Conservation (phyloP, 805 yeast genomes). For the Diddensiella transvaalensis region DNA sequence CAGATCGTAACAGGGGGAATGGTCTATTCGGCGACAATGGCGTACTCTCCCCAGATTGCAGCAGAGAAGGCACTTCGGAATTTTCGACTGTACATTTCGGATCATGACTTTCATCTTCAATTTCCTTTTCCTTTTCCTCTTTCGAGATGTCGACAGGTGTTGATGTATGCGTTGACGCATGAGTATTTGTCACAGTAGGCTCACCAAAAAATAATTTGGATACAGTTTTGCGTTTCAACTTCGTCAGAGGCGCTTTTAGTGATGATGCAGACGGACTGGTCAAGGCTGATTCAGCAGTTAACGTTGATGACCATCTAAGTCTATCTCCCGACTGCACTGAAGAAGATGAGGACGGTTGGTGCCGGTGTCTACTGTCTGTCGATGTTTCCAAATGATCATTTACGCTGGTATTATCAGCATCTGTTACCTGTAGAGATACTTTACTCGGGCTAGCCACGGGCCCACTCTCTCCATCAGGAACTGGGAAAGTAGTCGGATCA, state of each 20-base stretch:
- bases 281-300: neutral
- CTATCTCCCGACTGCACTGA: neutral
- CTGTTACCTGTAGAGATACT: neutral
- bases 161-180: neutral
- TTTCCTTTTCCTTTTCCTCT: conserved; percentile 1
- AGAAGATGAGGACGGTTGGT: conserved; percentile 8
- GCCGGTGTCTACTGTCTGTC: neutral
- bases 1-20: conserved; percentile 16
- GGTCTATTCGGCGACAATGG: conserved; percentile 5
- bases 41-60: neutral
- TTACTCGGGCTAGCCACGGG: neutral
- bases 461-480: conserved; percentile 1
- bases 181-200: neutral
- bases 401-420: conserved; percentile 1
- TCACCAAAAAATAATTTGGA: conserved; percentile 9
- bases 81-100: neutral
- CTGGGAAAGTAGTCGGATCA: conserved; percentile 2
- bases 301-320: neutral
- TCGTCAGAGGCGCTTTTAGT: conserved; percentile 5
- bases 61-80: neutral
- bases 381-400: neutral
- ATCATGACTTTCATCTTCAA: neutral
- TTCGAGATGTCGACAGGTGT: neutral
- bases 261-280: conserved; percentile 1
- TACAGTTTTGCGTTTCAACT: conserved; percentile 6